Conservation (phyloP, 129 eudicot genomes). For the Arctium lappa region DNA sequence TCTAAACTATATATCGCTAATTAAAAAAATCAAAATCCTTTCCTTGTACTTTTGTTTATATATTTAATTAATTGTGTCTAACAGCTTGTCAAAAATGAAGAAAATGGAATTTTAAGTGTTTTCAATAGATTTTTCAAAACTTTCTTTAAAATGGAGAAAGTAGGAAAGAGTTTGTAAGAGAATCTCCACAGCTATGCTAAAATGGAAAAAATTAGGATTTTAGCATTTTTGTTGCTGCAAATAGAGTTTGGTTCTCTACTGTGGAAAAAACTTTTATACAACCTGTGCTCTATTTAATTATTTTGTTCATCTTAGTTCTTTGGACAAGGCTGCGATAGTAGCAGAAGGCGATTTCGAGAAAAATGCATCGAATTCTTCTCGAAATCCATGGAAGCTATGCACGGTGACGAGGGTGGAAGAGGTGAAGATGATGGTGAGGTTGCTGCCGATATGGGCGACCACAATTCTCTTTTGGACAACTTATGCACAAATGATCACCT, state of each 20-base stretch:
- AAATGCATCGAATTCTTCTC: constrained; percentile 7
- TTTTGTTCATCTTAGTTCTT: constrained; percentile 32
- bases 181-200: no score
- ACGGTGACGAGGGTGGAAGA: constrained; percentile 89
- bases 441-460: constrained; percentile 93
- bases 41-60: not conserved
- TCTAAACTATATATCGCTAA: not conserved
- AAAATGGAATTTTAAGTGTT: no score
- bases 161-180: no score
- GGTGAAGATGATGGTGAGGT: constrained; percentile 82
- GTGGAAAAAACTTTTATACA: no score
- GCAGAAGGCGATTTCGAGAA: constrained; percentile 59
- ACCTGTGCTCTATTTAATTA: no score
- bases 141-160: no score
- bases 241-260: no score
- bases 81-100: no score
- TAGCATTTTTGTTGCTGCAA: no score
- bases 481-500: constrained; percentile 94
- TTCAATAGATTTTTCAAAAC: no score
- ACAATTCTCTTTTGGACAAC: constrained; percentile 94
- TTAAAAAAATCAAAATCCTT: not conserved
- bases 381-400: constrained; percentile 91
- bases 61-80: no score
- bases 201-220: no score
- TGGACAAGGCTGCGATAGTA: constrained; percentile 96